Evolutionary conservation across 306 rosid species (phyloP).

Genomic region (Glycine latifolia): DNA sequence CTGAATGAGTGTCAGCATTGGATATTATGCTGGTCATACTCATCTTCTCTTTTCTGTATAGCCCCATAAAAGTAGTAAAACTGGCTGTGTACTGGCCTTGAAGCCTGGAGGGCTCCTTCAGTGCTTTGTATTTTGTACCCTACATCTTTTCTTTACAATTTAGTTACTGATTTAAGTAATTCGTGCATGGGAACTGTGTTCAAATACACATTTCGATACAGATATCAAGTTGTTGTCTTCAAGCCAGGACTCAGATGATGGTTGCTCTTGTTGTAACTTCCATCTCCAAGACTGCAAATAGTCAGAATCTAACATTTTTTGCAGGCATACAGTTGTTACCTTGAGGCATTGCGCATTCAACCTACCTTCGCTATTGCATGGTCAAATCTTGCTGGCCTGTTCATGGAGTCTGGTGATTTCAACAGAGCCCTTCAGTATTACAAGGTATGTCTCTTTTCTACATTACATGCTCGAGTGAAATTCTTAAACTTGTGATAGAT

Average conservation of each 20-base stretch:
- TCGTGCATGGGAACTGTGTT: constrained; percentile 84
- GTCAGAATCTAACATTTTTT: constrained; percentile 96
- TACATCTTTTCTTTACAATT: constrained; percentile 57
- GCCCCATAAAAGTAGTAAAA: constrained; percentile 35
- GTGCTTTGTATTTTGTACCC: constrained; percentile 64
- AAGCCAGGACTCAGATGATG: constrained; percentile 92
- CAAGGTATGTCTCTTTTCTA: constrained; percentile 60
- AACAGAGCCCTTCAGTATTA: constrained; percentile 96
- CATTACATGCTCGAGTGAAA: constrained; percentile 11
- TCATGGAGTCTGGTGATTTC: constrained; percentile 98
- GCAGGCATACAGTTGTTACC: constrained; percentile 99
- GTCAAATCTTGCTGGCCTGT: constrained; percentile 99
- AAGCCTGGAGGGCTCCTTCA: constrained; percentile 60
- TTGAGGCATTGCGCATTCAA: constrained; percentile 95
- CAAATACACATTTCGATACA: constrained; percentile 81
- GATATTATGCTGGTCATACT: constrained; percentile 42
- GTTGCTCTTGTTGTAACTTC: constrained; percentile 86
- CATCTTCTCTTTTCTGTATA: constrained; percentile 44
- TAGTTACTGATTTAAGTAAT: constrained; percentile 83
- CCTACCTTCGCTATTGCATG: constrained; percentile 98
- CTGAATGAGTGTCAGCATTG: constrained; percentile 20
- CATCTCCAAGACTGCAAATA: constrained; percentile 86
- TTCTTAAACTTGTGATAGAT: constrained; percentile 16
- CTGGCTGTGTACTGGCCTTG: constrained; percentile 46
- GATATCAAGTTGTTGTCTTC: constrained; percentile 84